Conservation (phyloP, 1,139 yeast species). For the Pichia sorboxylosa region DNA sequence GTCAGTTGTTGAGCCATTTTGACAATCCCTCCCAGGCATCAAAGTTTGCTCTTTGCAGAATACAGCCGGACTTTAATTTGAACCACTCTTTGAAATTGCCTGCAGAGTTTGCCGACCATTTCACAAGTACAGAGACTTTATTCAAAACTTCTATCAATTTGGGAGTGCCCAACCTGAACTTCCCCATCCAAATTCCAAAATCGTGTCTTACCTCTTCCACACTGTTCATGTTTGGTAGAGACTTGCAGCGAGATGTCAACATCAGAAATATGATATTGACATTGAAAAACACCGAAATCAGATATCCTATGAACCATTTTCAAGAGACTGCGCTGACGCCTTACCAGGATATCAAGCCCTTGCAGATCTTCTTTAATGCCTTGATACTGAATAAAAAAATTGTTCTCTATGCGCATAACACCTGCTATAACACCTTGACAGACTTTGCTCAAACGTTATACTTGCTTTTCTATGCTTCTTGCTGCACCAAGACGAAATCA, state of each 20-base stretch:
- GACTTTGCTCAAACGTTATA: conserved; percentile 34
- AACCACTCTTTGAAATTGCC: conserved; percentile 11
- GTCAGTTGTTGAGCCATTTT: conserved; percentile 12
- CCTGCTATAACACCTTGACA: conserved; percentile 36
- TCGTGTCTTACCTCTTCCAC: conserved; percentile 17
- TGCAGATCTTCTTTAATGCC: conserved; percentile 34
- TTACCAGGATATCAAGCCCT: conserved; percentile 14
- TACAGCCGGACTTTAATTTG: conserved; percentile 8
- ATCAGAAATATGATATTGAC: conserved; percentile 8
- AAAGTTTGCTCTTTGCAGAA: conserved; percentile 17
- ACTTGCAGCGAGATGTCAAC: conserved; percentile 17
- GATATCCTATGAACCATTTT: neutral
- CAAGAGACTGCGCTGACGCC: conserved; percentile 14
- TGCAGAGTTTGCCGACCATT: conserved; percentile 4
- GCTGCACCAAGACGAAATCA: conserved; percentile 28
- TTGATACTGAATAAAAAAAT: conserved; percentile 38
- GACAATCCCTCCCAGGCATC: conserved; percentile 9
- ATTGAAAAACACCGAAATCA: conserved; percentile 1
- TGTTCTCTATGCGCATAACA: conserved; percentile 38
- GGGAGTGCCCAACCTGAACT: conserved; percentile 12
- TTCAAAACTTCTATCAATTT: conserved; percentile 14
- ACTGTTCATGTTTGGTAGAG: conserved; percentile 21
- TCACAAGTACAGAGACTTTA: conserved; percentile 12
- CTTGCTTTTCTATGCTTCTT: conserved; percentile 26
- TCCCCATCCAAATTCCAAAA: conserved; percentile 23